Conservation (phyloP, 306 rosid genomes). For the Prunus mongolica region DNA sequence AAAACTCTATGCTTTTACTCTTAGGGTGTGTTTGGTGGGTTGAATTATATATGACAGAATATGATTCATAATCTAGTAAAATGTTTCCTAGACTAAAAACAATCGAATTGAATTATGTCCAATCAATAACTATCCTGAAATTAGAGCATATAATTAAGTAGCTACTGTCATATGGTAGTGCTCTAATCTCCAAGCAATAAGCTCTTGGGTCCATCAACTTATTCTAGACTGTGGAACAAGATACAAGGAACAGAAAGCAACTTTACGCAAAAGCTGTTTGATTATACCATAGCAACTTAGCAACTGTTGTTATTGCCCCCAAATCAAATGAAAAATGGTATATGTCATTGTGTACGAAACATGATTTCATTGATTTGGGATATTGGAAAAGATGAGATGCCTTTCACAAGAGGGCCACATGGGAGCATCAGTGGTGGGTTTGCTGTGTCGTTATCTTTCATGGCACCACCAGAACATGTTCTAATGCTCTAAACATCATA, state of each 20-base stretch:
- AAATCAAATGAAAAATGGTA: neutral
- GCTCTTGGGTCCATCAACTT: slow-evolving; percentile 2
- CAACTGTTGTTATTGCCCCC: neutral
- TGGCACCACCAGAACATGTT: slow-evolving; percentile 40
- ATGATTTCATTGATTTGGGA: slow-evolving; percentile 13
- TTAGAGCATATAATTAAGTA: neutral
- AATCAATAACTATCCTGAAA: neutral
- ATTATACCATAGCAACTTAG: slow-evolving; percentile 27
- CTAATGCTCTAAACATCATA: slow-evolving; percentile 40
- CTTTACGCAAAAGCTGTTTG: slow-evolving; percentile 34
- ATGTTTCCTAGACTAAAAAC: no score
- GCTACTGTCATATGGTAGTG: neutral
- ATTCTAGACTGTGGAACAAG: neutral
- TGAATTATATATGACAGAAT: no score
- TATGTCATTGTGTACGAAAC: slow-evolving; percentile 16
- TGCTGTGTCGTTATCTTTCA: slow-evolving; percentile 35
- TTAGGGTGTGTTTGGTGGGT: neutral
- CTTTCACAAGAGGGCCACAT: slow-evolving; percentile 36
- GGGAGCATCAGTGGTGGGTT: slow-evolving; percentile 33
- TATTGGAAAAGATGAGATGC: slow-evolving; percentile 15
- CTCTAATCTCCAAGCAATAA: slow-evolving; percentile 8
- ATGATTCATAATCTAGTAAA: neutral
- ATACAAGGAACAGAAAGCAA: slow-evolving; percentile 19
- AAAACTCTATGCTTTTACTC: neutral
- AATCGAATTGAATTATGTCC: no score